Evolutionary conservation across 208 protist genomes (phyloP), one percentile per base, ranked within the genome.

Genomic region (Trypanosoma congolense): DNA sequence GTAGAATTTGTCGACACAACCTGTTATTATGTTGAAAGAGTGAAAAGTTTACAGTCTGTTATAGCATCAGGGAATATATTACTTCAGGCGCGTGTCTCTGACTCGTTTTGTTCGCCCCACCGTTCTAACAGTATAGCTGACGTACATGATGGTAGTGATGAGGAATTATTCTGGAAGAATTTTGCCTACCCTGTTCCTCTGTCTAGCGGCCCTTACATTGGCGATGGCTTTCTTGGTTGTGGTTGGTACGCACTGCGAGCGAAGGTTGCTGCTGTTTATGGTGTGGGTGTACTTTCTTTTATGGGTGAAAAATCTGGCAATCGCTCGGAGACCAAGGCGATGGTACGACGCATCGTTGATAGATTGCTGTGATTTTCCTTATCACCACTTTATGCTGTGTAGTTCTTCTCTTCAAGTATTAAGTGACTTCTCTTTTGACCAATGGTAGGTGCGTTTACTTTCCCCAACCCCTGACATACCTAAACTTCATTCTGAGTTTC

Each of bases 1-100:
- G 63, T 74, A 0, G 81, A 92, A 52, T 90, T 90, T 77, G 62
- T 82, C 0, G 85, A 92, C 38, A 87, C 71, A 1, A 76, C 70
- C 4, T 77, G 65, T 12, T 86, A 81, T 55, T 81, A 88, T 48
- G 80, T 81, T 55, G 85, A 92, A 61, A 78, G 85, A 9, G 65
- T 86, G 25, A 61, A 67, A 38, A 68, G 62, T 3, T 56, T 92
- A 9, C 42, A 41, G 19, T 51, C 30, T 29, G 35, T 67, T 18
- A 55, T 67, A 53, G 44, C 31, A 35, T 58, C 61, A 24, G 61
- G 61, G 5, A 67, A 67, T 41, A 16, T 67, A 26, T 35, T 67
- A 28, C 29, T 60, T 21, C 52, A 67, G 29, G 58, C 61, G 35
- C 52, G 52, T 49, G 6, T 60, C 26, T 33, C 2, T 3, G 10